Evolutionary conservation across 768 basidiomycete genomes (phyloP), one percentile per base, ranked within the genome.

Genomic region (Mycena capillaripes): DNA sequence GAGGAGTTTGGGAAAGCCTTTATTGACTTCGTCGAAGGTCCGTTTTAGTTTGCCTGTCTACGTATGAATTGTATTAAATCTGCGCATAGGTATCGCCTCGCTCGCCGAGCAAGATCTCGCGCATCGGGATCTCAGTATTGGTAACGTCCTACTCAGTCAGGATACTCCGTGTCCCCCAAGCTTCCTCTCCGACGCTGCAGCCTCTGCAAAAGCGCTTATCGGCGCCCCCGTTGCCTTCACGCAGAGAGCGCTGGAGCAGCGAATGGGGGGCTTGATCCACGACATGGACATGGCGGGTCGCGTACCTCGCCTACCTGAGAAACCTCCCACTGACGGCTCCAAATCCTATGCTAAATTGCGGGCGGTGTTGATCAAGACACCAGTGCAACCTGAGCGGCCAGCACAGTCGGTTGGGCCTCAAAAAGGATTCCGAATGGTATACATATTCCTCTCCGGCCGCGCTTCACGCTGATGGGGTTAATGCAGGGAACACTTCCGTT

Each of bases 231-330:
- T 63, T 46, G 16, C 25, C 52, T 70, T 69, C 59, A 69, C 50
- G 38, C 67, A 69, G 29, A 30, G 67, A 56, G 17, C 60, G 53
- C 53, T 56, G 29, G 61, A 70, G 42, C 23, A 44, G 60, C 30
- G 42, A 63, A 30, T 36, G 10, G 69, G 69, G 2, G 69, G 69
- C 10, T 19, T 70, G 17, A 14, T 62, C 1, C 69, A 70, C 11
- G 69, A 70, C 50, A 21, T 70, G 53, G 69, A 70, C 32, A 70
- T 70, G 69, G 60, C 59, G 19, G 69, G 69, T 46, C 52, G 53
- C 4, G 8, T 27, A 40, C 68, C 34, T 61, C 42, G 19, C 53
- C 14, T 25, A 12, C 61, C 69, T 34, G 32, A 66, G 40, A 23
- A 40, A 21, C 9, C 23, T 19, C 16, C 69, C 42, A 34, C 55